Evolutionary conservation across 768 basidiomycete species (phyloP).

Genomic region (Amanita thiersii): DNA sequence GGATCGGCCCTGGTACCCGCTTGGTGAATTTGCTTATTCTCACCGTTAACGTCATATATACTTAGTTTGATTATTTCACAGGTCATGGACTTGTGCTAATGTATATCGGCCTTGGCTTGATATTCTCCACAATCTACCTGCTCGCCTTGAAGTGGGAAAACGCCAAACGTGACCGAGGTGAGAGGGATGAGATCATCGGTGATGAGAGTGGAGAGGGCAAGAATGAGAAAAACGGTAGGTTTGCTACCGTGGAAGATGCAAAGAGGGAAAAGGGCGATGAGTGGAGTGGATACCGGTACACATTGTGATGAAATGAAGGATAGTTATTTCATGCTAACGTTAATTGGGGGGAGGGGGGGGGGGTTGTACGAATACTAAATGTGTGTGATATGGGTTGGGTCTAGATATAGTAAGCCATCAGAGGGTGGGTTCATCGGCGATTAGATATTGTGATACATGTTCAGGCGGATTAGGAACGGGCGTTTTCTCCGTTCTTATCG

Average conservation of each 20-base stretch:
- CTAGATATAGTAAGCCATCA: too few species aligned
- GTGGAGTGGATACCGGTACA: slow-evolving; percentile 75
- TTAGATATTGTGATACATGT: too few species aligned
- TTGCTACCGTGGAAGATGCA: slow-evolving; percentile 51
- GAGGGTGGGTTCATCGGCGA: too few species aligned
- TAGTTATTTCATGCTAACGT: too few species aligned
- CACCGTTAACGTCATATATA: slow-evolving; percentile 23
- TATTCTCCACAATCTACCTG: slow-evolving; percentile 33
- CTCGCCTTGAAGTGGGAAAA: slow-evolving; percentile 51
- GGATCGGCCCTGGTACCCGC: slow-evolving; percentile 62
- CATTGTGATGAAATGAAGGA: too few species aligned
- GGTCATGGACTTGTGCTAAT: slow-evolving; percentile 48
- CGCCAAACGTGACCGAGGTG: slow-evolving; percentile 55
- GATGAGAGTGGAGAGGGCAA: slow-evolving; percentile 25
- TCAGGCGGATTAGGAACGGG: too few species aligned
- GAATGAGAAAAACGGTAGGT: slow-evolving; percentile 48
- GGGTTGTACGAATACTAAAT: too few species aligned
- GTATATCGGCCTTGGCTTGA: slow-evolving; percentile 62
- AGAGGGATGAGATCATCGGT: slow-evolving; percentile 63
- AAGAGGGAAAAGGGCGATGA: slow-evolving; percentile 63
- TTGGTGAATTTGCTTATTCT: slow-evolving; percentile 37
- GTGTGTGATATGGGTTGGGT: too few species aligned
- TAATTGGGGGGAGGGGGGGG: too few species aligned
- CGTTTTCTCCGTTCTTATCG: too few species aligned
- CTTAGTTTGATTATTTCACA: slow-evolving; percentile 4